Evolutionary conservation across 2,329 filamentous ascomycete species (phyloP), one percentile per base, ranked within the genome.

Genomic region (Fusarium goolgardi): DNA sequence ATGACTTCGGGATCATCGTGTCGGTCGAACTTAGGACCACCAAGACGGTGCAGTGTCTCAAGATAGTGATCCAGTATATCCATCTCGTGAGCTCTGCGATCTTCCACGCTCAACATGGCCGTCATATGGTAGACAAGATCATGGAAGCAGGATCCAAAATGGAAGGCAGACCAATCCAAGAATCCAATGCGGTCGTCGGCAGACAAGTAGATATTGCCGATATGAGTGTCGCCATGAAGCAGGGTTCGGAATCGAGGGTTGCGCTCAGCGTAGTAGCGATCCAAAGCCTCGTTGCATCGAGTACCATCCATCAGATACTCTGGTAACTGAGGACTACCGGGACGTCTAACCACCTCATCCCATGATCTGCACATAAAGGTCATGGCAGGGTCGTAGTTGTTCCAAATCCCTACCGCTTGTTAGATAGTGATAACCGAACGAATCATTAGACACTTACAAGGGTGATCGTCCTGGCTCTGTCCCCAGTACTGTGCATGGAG

Each of bases 191-290:
- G 47, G 1, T 75, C 76, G 3, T 77, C 73, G 4, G 73, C 63
- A 1, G 77, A 77, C 45, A 82, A 77, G 69, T 80, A 82, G n/a
- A 78, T 75, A 65, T 83, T 83, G 31, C 80, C 80, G 15, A 81
- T 74, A 59, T 82, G 81, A 13, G 80, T 76, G 52, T 83, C 81
- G 13, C 80, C 81, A 54, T 83, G 81, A 15, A 82, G 63, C 4
- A 82, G 67, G n/a, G 76, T 80, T 16, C 77, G 75, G 59, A 81
- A 81, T 8, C 73, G 67, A 1, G 78, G 78, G 63, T 80, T 81
- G 18, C 78, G 77, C 59, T 73, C 67, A 6, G 73, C 73, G 55
- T 75, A 80, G 67, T 79, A 78, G n/a, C 73, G 74, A 34, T 78
- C 75, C 52, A 81, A 62, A 6, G 78, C 80, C 59, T 74, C 69